A percentile compares a stretch with the other conserved stretches of the same genome.
Evolutionary conservation across 768 basidiomycete genomes (phyloP).

Genomic region (Tylopilus balloui): DNA sequence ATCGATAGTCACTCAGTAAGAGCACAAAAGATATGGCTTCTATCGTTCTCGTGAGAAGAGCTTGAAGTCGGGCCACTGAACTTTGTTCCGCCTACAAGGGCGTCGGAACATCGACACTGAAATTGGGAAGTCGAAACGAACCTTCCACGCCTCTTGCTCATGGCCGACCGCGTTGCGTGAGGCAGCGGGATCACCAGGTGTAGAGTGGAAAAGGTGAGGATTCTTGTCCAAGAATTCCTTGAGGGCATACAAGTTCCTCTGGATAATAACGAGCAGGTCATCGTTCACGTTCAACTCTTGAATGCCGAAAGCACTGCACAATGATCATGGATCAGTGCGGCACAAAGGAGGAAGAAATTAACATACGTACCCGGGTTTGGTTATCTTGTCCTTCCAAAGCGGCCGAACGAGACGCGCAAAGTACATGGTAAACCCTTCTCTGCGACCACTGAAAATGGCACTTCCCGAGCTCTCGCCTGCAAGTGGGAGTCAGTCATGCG

Average conservation of each 20-base stretch:
- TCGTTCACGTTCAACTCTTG: slow-evolving; percentile 66
- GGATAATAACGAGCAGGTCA: slow-evolving; percentile 57
- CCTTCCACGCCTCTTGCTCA: slow-evolving; percentile 90
- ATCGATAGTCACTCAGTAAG: slow-evolving; percentile 84
- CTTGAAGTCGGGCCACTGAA: slow-evolving; percentile 73
- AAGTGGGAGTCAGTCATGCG: slow-evolving; percentile 2
- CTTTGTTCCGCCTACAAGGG: slow-evolving; percentile 65
- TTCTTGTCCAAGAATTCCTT: slow-evolving; percentile 78
- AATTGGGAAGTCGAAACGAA: slow-evolving; percentile 26
- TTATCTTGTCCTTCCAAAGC: slow-evolving; percentile 83
- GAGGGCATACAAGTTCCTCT: slow-evolving; percentile 74
- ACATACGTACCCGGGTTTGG: slow-evolving; percentile 49
- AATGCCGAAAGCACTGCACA: slow-evolving; percentile 36
- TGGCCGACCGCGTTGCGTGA: slow-evolving; percentile 51
- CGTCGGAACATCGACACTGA: slow-evolving; percentile 7
- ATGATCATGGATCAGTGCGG: not conserved
- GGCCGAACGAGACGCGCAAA: slow-evolving; percentile 82
- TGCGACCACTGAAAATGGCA: slow-evolving; percentile 78
- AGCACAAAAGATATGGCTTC: slow-evolving; percentile 94
- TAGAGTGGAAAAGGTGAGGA: slow-evolving; percentile 78
- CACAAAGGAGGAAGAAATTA: not conserved
- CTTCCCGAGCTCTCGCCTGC: slow-evolving; percentile 66
- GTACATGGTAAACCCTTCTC: slow-evolving; percentile 85
- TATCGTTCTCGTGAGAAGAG: slow-evolving; percentile 77
- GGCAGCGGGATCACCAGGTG: slow-evolving; percentile 63